A percentile compares a stretch with the other conserved stretches of the same genome.
Conservation (phyloP, 2,329 filamentous ascomycete genomes). For the Botryotinia convoluta region DNA sequence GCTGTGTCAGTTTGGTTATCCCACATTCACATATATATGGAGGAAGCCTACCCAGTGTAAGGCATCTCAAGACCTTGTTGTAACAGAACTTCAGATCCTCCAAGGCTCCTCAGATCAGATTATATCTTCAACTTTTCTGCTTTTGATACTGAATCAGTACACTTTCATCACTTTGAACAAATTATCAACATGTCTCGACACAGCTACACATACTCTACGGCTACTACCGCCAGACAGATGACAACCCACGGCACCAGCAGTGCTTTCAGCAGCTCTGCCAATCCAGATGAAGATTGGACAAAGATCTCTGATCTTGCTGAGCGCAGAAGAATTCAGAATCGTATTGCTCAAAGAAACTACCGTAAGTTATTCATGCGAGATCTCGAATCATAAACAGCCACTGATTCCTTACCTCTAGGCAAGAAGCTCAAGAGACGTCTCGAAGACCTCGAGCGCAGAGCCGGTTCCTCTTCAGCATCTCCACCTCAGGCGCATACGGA, state of each 20-base stretch:
- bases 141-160: conserved; percentile 20
- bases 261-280: conserved; percentile 90
- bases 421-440: conserved; percentile 91
- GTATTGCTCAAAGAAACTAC: conserved; percentile 96
- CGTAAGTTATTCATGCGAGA: conserved; percentile 56
- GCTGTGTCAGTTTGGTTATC: conserved; percentile 28
- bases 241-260: conserved; percentile 79
- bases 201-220: conserved; percentile 36
- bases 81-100: conserved; percentile 23
- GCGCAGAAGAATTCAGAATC: conserved; percentile 90
- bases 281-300: conserved; percentile 97
- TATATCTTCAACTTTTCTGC: conserved; percentile 17
- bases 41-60: conserved; percentile 29
- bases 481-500: conserved; percentile 53
- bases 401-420: conserved; percentile 50
- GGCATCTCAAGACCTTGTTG: conserved; percentile 25
- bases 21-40: conserved; percentile 36
- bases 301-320: conserved; percentile 98
- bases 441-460: conserved; percentile 79
- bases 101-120: conserved; percentile 13
- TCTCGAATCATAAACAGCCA: conserved; percentile 3
- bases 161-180: conserved; percentile 20
- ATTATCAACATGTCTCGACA: conserved; percentile 37
- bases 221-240: conserved; percentile 55
- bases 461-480: conserved; percentile 59